A percentile compares a stretch with the other conserved stretches of the same genome.
Conservation (phyloP, 257 asterid species). For the Penstemon eatonii region DNA sequence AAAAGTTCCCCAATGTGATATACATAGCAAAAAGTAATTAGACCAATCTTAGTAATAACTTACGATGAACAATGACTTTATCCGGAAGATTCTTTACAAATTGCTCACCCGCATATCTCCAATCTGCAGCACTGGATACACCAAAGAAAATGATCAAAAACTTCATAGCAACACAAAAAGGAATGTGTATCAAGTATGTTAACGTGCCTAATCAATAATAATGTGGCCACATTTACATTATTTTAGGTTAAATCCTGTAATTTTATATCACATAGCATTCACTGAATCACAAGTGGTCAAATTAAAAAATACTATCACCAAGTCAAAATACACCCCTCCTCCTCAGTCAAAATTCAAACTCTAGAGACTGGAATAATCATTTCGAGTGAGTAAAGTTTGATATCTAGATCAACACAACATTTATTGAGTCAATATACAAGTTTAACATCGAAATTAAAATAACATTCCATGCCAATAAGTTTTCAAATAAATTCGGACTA, state of each 20-base stretch:
- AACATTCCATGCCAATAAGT: not conserved
- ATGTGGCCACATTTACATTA: not conserved
- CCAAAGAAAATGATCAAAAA: conserved; percentile 26
- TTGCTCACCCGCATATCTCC: conserved; percentile 89
- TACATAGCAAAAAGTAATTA: not conserved
- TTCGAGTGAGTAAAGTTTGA: not conserved
- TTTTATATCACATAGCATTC: not conserved
- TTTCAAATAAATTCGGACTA: too few species aligned
- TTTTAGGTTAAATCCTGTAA: not conserved
- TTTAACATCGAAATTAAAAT: not conserved
- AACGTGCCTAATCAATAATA: conserved; percentile 2
- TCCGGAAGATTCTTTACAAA: conserved; percentile 84
- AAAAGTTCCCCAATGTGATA: not conserved
- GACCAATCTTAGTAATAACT: conserved; percentile 36
- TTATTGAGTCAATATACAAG: too few species aligned
- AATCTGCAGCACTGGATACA: conserved; percentile 72
- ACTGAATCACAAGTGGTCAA: not conserved
- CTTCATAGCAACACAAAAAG: conserved; percentile 6
- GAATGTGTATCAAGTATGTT: not conserved
- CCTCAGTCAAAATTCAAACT: not conserved
- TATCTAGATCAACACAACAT: conserved; percentile 5
- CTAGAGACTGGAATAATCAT: not conserved
- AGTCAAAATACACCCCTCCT: not conserved
- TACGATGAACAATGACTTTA: conserved; percentile 81
- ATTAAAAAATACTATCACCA: not conserved